Conservation (phyloP, 805 yeast species). For the Kregervanrija fluxuum region DNA sequence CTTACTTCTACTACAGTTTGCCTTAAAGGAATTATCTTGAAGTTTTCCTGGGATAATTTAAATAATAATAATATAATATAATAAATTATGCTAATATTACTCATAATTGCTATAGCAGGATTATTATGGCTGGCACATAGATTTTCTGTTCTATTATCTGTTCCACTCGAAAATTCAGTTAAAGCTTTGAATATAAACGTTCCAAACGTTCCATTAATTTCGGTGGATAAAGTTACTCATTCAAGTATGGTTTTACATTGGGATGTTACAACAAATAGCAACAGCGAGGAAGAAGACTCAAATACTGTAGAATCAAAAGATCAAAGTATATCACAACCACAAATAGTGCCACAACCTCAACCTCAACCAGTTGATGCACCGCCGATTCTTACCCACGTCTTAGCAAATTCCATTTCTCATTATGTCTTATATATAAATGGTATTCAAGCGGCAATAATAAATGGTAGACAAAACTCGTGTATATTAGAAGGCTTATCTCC, state of each 20-base stretch:
- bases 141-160: conserved; percentile 18
- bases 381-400: conserved; percentile 15
- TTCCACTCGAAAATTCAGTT: conserved; percentile 43
- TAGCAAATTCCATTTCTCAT: conserved; percentile 25
- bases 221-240: conserved; percentile 45
- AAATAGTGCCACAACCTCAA: not conserved
- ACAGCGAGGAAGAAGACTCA: not conserved
- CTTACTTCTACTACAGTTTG: not conserved
- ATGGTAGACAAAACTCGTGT: conserved; percentile 31
- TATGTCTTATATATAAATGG: conserved; percentile 36
- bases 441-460: conserved; percentile 26
- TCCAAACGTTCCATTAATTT: conserved; percentile 48
- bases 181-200: conserved; percentile 42
- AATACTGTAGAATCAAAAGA: not conserved
- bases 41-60: not conserved
- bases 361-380: conserved; percentile 8
- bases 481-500: conserved; percentile 27
- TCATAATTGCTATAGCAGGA: conserved; percentile 18
- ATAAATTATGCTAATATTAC: conserved; percentile 13
- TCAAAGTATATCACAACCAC: not conserved
- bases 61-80: not conserved
- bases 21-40: not conserved
- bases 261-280: conserved; percentile 28
- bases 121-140: conserved; percentile 26
- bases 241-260: conserved; percentile 46